Base-by-base conservation (phyloP, 2,329 filamentous ascomycete species). In the Hypoxylon sp. region DNA sequence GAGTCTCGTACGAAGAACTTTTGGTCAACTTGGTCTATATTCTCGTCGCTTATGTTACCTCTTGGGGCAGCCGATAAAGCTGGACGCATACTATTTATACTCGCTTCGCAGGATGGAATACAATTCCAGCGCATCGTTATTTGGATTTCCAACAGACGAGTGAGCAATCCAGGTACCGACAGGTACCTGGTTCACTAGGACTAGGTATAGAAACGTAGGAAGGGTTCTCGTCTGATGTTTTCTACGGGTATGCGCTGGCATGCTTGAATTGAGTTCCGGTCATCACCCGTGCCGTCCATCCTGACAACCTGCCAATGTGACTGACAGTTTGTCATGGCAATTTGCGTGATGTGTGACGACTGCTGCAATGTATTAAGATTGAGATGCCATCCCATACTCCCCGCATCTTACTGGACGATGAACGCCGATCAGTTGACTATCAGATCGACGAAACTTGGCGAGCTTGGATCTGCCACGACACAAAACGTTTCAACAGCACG, bases 401-500 rank as follows among this genome's bases (percentile, higher is more conserved):
- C 50, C 17, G 32, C 42, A 63, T 60, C 24, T 65, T 35, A 63
- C 62, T 64, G 64, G 63, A 60, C 55, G 53, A 47, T 21, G 46
- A 51, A 10, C 44, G 54, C 7, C 21, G 65, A 68, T 70, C 62
- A 15, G 15, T 52, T 35, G 50, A 65, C 35, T 27, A 62, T 60
- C 50, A 46, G 66, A 60, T 71, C 57, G 44, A 57, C 56, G 59
- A 50, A 59, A 53, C 65, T 59, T 51, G 50, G 48, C 47, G 58
- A 52, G 27, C 35, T 48, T 52, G 44, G 44, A 46, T 65, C 61
- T 62, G 54, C 44, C 44, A 59, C 54, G 47, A 71, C 65, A 62
- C 56, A 53, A 64, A 66, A 62, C 47, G 65, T 69, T 71, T 71
- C 62, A 67, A 71, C 52, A 24, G 46, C 24, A 15, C 59, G 62